Evolutionary conservation across 1,139 yeast species (phyloP), one percentile per base, ranked within the genome.

Genomic region (Suhomyces taliae): DNA sequence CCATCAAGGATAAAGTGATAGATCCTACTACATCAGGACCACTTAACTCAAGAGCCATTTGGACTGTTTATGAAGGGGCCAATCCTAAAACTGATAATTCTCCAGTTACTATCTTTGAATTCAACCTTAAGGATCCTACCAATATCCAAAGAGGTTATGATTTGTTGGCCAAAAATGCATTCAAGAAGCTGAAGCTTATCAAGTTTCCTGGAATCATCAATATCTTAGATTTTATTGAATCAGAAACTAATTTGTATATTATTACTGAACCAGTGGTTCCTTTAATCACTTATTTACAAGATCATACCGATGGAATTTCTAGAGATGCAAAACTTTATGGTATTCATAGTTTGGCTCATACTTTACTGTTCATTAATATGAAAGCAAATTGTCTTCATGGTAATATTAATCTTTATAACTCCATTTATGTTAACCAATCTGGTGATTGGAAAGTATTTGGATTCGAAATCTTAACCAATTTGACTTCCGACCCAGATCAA

Each of bases 401-500:
- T 2, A 82, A 83, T 50, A 58, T 90, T 35, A 74, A 79, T 51
- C 46, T 62, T 10, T 57, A 69, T 29, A 74, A 78, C 37, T 79
- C 88, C 0, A 75, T 91, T 0, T 90, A 68, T 63, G 82, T 89
- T 11, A 86, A 79, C 47, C 53, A 52, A 11, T 62, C 73, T 36
- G 96, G 97, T 8, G 96, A 88, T 58, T 89, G 96, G 95, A 86
- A 83, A 49, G 63, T 91, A 27, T 87, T 88, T 53, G 97, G 97
- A 1, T 81, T 90, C 57, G 98, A 91, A 62, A 65, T 87, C 5
- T 73, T 87, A 47, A 76, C 86, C 1, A 81, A 76, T 52, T 58
- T 74, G 47, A 69, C 67, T 26, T 67, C 76, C 1, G 85, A 81
- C 49, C 77, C 79, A 4, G 80, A 79, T 46, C 78, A 72, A 46